A percentile compares a stretch with the other conserved stretches of the same genome.
These are phyloP conservation scores for Scedosporium dehoogii DNA, from an alignment of 2,329 filamentous ascomycete genomes.

Conservation along the genomic window DNA sequence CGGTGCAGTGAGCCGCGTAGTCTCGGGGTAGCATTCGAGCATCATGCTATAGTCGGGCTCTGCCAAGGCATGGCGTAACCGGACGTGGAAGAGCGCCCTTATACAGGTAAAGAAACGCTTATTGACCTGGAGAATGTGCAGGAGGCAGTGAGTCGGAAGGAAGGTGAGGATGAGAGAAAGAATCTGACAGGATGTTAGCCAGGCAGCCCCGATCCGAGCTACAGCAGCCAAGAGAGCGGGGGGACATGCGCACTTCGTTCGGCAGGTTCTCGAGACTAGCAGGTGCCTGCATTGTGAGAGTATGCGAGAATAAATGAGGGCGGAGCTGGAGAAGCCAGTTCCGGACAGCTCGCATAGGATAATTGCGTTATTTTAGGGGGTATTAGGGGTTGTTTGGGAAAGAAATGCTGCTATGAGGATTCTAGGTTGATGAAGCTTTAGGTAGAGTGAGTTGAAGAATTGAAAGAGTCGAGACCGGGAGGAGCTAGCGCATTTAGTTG, in stretches of 20 bases:
- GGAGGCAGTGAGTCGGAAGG: conserved; percentile 35
- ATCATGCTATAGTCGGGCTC: conserved; percentile 56
- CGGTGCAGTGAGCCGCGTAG: conserved; percentile 56
- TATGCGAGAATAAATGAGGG: background rate
- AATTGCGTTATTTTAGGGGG: background rate
- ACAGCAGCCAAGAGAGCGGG: background rate
- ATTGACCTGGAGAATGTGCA: conserved; percentile 46
- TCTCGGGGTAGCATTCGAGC: conserved; percentile 70
- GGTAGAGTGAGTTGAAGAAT: background rate
- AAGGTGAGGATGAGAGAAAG: conserved; percentile 15
- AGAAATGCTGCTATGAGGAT: too few relatives aligned
- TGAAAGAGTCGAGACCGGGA: background rate
- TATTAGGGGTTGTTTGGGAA: too few relatives aligned
- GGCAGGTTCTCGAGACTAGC: background rate
- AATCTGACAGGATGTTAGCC: background rate
- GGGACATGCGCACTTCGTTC: background rate
- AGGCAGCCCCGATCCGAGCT: background rate
- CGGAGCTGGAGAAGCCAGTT: background rate
- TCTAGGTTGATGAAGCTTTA: too few relatives aligned
- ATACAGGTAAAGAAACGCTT: conserved; percentile 52
- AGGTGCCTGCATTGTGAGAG: background rate
- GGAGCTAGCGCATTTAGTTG: background rate
- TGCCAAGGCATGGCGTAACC: conserved; percentile 47
- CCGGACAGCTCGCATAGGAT: background rate
- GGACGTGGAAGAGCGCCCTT: conserved; percentile 50